phyloP scores from a whole-genome alignment of 2,329 filamentous ascomycete species.

The Fusarium drepaniforme region DNA sequence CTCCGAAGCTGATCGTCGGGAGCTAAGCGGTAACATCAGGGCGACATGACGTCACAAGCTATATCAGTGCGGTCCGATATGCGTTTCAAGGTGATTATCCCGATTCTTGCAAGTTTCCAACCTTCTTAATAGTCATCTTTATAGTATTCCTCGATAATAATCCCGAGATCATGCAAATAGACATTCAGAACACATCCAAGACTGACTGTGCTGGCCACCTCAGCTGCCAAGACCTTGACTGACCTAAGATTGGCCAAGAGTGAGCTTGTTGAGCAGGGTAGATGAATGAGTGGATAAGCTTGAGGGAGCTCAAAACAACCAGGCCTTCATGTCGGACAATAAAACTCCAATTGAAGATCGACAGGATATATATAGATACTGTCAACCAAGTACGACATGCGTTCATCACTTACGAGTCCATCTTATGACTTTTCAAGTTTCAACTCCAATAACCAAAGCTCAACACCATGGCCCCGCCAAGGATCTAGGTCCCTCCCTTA shows the following conservation, averaged over 20 bases:
- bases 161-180: not conserved
- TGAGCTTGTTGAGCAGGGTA: not conserved
- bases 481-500: not conserved
- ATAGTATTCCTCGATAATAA: not conserved
- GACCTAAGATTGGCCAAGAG: not conserved
- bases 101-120: not conserved
- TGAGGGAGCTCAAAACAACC: not conserved
- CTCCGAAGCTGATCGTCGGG: not conserved
- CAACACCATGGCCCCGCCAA: not conserved
- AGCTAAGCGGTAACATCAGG: not conserved
- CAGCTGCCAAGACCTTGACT: slow-evolving; percentile 1
- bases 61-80: not conserved
- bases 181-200: not conserved
- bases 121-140: not conserved
- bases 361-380: not conserved
- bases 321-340: not conserved
- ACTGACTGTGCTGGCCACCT: not conserved
- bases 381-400: not conserved
- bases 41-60: slow-evolving; percentile 30
- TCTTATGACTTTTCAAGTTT: not conserved
- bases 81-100: not conserved
- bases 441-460: not conserved
- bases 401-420: not conserved
- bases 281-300: not conserved
- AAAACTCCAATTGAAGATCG: not conserved